These are phyloP conservation scores for Trichosporon ovoides DNA, from an alignment of 1,284 basidiomycete genomes.

Conservation along the genomic window DNA sequence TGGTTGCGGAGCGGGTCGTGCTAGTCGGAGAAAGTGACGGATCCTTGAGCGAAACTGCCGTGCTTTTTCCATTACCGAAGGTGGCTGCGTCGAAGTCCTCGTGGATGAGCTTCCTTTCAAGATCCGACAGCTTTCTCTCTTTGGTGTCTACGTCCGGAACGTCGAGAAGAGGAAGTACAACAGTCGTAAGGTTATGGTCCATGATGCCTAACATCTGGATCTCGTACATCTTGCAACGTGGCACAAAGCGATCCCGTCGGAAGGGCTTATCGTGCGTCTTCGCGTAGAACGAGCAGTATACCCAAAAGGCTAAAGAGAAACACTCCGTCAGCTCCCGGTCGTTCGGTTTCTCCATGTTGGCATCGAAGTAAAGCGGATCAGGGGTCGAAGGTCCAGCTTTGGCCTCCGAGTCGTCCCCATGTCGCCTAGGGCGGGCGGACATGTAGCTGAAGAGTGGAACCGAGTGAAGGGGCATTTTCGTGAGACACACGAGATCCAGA, in stretches of 20 bases:
- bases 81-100: slow-evolving; percentile 38
- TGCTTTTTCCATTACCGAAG: slow-evolving; percentile 21
- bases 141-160: slow-evolving; percentile 31
- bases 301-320: slow-evolving; percentile 47
- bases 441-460: slow-evolving; percentile 77
- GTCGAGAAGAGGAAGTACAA: slow-evolving; percentile 68
- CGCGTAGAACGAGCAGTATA: slow-evolving; percentile 48
- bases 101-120: slow-evolving; percentile 28
- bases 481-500: slow-evolving; percentile 81
- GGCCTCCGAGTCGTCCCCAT: slow-evolving; percentile 8
- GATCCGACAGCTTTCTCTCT: slow-evolving; percentile 18
- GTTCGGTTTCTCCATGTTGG: slow-evolving; percentile 29
- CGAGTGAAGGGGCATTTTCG: slow-evolving; percentile 88
- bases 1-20: slow-evolving; percentile 4
- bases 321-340: slow-evolving; percentile 41
- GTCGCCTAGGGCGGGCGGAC: slow-evolving; percentile 46
- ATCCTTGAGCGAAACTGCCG: not conserved
- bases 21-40: slow-evolving; percentile 3
- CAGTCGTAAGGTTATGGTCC: slow-evolving; percentile 81
- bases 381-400: slow-evolving; percentile 42
- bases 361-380: slow-evolving; percentile 78
- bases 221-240: slow-evolving; percentile 87
- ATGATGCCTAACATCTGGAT: slow-evolving; percentile 88
- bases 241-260: slow-evolving; percentile 79
- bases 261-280: slow-evolving; percentile 59